Conservation (phyloP, 805 yeast species). For the Peterozyma xylosa region DNA sequence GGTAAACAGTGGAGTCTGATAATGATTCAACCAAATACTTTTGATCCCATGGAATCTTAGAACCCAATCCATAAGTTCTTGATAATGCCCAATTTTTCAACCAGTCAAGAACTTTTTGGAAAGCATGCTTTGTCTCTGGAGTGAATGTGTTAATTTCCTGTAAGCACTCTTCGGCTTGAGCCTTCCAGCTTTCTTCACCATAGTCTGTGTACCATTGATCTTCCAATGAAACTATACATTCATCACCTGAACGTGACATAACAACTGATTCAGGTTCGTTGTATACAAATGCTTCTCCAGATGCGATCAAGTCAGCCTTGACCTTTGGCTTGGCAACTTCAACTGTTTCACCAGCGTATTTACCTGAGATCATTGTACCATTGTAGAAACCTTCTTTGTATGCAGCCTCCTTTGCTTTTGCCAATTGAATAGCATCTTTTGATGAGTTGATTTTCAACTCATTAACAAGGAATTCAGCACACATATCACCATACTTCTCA, state of each 20-base stretch:
- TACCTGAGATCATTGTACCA: constrained; percentile 76
- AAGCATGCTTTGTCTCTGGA: constrained; percentile 81
- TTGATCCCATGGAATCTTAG: constrained; percentile 95
- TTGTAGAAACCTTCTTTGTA: constrained; percentile 96
- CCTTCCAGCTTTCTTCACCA: constrained; percentile 90
- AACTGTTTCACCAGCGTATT: constrained; percentile 82
- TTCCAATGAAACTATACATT: constrained; percentile 92
- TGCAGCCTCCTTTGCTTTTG: constrained; percentile 88
- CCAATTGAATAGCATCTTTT: constrained; percentile 79
- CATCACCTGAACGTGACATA: constrained; percentile 93
- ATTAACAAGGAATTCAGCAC: constrained; percentile 80
- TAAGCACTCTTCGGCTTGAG: constrained; percentile 73
- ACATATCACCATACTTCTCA: constrained; percentile 78
- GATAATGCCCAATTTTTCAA: constrained; percentile 97
- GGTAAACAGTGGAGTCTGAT: constrained; percentile 93
- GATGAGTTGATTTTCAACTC: constrained; percentile 91
- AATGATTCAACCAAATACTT: constrained; percentile 88
- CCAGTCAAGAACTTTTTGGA: constrained; percentile 94
- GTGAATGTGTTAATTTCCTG: constrained; percentile 69
- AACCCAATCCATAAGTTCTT: constrained; percentile 93
- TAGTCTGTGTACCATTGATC: constrained; percentile 98
- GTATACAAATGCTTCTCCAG: constrained; percentile 80
- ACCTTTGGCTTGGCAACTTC: constrained; percentile 87
- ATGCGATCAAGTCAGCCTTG: constrained; percentile 69
- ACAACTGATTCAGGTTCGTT: constrained; percentile 91